Evolutionary conservation across 1,284 basidiomycete species (phyloP), one percentile per base, ranked within the genome.

Genomic region (Apiotrichum porosum): DNA sequence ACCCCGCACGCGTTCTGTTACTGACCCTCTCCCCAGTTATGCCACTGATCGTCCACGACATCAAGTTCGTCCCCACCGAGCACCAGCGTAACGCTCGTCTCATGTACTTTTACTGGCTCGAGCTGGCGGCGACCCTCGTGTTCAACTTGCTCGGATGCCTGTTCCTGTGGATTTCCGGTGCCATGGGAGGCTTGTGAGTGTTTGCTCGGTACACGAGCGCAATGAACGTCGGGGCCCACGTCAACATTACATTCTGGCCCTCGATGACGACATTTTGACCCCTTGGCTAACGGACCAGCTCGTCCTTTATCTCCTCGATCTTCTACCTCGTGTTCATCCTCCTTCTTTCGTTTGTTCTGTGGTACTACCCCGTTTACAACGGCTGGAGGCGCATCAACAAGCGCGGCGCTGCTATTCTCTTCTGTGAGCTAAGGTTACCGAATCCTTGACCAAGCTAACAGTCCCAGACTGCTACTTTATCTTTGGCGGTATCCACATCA

Each of bases 321-420:
- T 54, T 66, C 50, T 95, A 97, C 69, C 58, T 93, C 36, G 79
- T 88, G 42, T 76, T 97, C 52, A 94, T 98, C 66, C 75, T 82
- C 6, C 74, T 82, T 37, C 73, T 84, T 37, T 91, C 90, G 30
- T 97, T 97, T 76, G 76, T 94, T 57, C 78, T 90, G 47, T 97
- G 92, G 91, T 92, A 91, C 71, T 82, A 88, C 63, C 93, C 94
- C 3, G 86, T 94, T 65, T 97, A 97, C 78, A 93, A 94, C 62
- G 93, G 88, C 40, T 92, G 91, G 76, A 90, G 91, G 84, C 94
- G 95, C 80, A 90, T 85, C 30, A 67, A 69, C 76, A 71, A 54
- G 46, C 49, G 56, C 36, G 64, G 61, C 34, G 63, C 72, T 55
- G 72, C 71, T 19, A 66, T 76, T 57, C 75, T 76, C 56, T 75